Evolutionary conservation across 1,284 basidiomycete species (phyloP).

Genomic region (Cystobasidium pallidum): DNA sequence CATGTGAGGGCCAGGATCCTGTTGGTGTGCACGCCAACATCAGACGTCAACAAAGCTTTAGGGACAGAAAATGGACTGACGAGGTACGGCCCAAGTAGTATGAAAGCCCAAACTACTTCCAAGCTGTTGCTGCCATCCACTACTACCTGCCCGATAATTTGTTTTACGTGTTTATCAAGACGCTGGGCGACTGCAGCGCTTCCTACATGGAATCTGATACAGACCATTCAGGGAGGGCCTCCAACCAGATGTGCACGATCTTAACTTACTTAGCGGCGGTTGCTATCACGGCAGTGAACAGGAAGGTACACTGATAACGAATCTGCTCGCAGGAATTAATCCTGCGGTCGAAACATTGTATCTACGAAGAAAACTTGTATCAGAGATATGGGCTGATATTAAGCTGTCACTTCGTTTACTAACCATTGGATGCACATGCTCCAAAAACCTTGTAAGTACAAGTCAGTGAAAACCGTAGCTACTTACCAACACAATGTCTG

Average conservation of each 20-base stretch:
- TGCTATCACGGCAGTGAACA: constrained; percentile 25
- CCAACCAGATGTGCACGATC: too few relatives aligned
- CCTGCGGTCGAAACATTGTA: constrained; percentile 20
- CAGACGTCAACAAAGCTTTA: too few relatives aligned
- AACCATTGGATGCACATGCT: constrained; percentile 29
- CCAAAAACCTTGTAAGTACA: neutral
- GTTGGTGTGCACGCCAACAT: neutral
- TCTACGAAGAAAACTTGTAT: too few relatives aligned
- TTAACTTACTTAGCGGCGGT: constrained; percentile 31
- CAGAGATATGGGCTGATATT: too few relatives aligned
- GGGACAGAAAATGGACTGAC: neutral
- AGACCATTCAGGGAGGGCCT: neutral
- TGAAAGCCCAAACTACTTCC: constrained; percentile 10
- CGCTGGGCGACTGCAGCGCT: constrained; percentile 20
- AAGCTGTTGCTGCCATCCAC: constrained; percentile 21
- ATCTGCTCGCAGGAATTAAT: constrained; percentile 20
- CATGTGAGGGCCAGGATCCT: constrained; percentile 31
- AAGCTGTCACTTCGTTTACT: too few relatives aligned
- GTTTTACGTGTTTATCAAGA: constrained; percentile 28
- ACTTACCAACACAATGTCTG: neutral
- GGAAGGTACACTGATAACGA: constrained; percentile 12
- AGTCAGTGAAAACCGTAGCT: neutral
- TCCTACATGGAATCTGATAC: constrained; percentile 26
- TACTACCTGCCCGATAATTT: constrained; percentile 20
- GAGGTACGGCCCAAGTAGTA: constrained; percentile 14